Conservation (phyloP, 1,139 yeast species). For the Pneumocystis wakefieldiae region DNA sequence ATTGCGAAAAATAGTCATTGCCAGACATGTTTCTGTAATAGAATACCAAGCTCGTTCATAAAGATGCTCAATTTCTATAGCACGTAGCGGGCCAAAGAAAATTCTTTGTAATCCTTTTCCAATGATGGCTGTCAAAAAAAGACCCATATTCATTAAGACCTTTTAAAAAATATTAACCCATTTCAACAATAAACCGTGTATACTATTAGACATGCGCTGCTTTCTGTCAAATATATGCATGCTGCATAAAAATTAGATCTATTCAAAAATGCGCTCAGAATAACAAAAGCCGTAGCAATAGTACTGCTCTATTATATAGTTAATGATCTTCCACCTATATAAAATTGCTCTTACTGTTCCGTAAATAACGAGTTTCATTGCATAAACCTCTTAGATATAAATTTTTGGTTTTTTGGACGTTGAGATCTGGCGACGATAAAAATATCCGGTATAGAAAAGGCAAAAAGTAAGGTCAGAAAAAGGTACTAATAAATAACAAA, state of each 20-base stretch:
- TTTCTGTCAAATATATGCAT: background rate
- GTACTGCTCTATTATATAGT: background rate
- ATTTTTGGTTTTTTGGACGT: background rate
- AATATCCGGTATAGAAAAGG: too few species aligned
- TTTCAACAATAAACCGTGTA: background rate
- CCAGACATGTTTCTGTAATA: slow-evolving; percentile 47
- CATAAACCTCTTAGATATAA: background rate
- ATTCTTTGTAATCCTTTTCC: slow-evolving; percentile 25
- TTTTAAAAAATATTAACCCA: background rate
- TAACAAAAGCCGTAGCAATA: background rate
- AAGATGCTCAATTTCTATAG: slow-evolving; percentile 64
- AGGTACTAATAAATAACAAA: too few species aligned
- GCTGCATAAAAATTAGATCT: slow-evolving; percentile 1
- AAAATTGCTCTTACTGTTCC: background rate
- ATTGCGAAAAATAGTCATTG: slow-evolving; percentile 44
- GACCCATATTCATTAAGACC: background rate
- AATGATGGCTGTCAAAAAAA: background rate
- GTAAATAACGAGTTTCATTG: background rate
- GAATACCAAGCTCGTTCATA: slow-evolving; percentile 56
- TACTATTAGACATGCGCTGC: background rate
- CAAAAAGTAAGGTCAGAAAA: too few species aligned
- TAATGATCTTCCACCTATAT: background rate
- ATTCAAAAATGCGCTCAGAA: background rate
- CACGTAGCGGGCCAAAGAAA: slow-evolving; percentile 61
- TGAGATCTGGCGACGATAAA: too few species aligned